Evolutionary conservation across 257 asterid species (phyloP).

Genomic region (Penstemon eatonii): DNA sequence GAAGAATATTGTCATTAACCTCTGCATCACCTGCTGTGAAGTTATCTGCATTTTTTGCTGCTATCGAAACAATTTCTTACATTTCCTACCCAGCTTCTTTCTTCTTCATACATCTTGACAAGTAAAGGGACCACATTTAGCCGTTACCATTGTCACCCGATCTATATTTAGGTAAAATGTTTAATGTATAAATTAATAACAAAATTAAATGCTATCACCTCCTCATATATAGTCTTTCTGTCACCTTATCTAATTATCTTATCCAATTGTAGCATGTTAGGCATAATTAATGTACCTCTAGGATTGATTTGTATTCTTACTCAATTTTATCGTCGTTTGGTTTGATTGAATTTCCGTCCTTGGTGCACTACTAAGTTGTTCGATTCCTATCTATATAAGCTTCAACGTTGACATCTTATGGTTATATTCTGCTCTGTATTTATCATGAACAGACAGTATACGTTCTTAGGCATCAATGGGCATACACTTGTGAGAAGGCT

Average conservation of each 20-base stretch:
- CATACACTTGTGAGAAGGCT: slow-evolving; percentile 83
- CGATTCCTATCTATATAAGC: neutral
- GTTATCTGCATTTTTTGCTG: neutral
- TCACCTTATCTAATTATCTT: neutral
- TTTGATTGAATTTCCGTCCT: neutral
- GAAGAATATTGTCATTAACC: no score
- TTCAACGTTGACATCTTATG: slow-evolving; percentile 15
- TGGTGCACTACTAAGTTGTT: neutral
- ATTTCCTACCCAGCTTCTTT: neutral
- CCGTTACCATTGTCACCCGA: neutral
- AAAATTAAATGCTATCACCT: neutral
- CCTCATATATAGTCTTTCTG: neutral
- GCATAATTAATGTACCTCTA: neutral
- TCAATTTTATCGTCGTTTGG: neutral
- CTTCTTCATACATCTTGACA: neutral
- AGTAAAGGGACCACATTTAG: neutral
- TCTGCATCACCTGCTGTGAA: no score
- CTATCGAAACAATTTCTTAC: neutral
- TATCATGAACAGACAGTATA: slow-evolving; percentile 52
- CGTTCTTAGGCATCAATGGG: slow-evolving; percentile 81
- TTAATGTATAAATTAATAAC: neutral
- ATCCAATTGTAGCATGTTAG: neutral
- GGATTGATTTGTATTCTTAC: neutral
- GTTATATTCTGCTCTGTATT: slow-evolving; percentile 1
- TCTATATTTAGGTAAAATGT: neutral